Evolutionary conservation across 352 stramenopile genomes (phyloP), one percentile per base, ranked within the genome.

Genomic region (Globisporangium spiculum): DNA sequence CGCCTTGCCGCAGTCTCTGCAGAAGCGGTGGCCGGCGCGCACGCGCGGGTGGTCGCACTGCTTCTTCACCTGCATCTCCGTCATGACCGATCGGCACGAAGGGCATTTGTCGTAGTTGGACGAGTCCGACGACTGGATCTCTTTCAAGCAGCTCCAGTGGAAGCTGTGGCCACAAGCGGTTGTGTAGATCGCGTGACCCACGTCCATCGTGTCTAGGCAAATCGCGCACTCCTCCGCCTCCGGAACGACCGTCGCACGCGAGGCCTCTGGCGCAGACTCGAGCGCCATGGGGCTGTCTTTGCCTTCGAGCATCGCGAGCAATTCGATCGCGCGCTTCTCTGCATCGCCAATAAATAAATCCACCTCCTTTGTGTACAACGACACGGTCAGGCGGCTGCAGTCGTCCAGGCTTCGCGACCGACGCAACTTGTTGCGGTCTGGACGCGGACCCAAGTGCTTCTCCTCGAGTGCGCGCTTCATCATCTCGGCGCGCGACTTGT

Each of bases 81-180:
- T 66, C 88, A 95, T 91, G 12, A 70, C 84, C 2, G 84, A 66
- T 44, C 88, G 84, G 65, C 88, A 95, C 36, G 88, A 93, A 20
- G 88, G 88, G 32, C 88, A 95, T 55, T 94, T 91, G 71, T 95
- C 88, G 52, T 88, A 92, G 56, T 95, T 95, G 50, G 83, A 90
- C 34, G 80, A 81, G 60, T 91, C 84, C 26, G 86, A 94, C 20
- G 75, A 77, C 69, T 93, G 85, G 52, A 94, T 95, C 20, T 91
- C 86, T 63, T 95, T 93, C 1, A 95, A 71, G 64, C 88, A 95
- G 30, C 79, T 81, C 86, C 85, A 95, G 65, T 95, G 88, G 76
- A 95, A 95, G 66, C 82, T 92, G 69, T 95, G 88, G 54, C 86
- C 86, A 65, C 88, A 95, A 20, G 82, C 81, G 7, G 88, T 95